Percentiles rank a stretch among this genome's conserved stretches.
phyloP scores from a whole-genome alignment of 371 early-diverging fungal genomes.

The Apophysomyces elegans region DNA sequence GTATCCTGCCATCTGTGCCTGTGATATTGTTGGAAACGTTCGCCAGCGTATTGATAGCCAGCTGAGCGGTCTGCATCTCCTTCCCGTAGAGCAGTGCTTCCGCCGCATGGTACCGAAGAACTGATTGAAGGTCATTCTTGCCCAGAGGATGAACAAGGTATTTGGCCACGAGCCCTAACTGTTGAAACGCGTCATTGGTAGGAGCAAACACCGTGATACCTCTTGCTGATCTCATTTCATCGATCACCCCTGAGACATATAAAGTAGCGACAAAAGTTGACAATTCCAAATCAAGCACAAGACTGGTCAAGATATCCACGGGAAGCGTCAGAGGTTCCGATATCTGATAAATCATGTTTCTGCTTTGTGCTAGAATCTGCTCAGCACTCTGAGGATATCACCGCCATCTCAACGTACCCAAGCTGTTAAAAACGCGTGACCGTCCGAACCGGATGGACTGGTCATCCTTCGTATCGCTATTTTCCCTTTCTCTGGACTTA shows the following conservation, averaged over 20 bases:
- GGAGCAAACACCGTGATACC: slow-evolving; percentile 66
- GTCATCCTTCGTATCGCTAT: not conserved
- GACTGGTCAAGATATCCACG: slow-evolving; percentile 35
- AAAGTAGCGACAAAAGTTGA: slow-evolving; percentile 52
- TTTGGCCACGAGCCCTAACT: slow-evolving; percentile 53
- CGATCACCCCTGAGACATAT: slow-evolving; percentile 38
- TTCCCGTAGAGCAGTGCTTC: slow-evolving; percentile 43
- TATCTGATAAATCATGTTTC: slow-evolving; percentile 41
- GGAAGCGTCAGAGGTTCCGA: slow-evolving; percentile 44
- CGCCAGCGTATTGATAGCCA: slow-evolving; percentile 42
- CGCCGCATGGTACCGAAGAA: slow-evolving; percentile 47
- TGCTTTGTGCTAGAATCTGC: not conserved
- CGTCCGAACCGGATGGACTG: slow-evolving; percentile 38
- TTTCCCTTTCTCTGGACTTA: too few species aligned
- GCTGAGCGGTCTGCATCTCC: slow-evolving; percentile 37
- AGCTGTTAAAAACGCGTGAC: not conserved
- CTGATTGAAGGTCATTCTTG: slow-evolving; percentile 40
- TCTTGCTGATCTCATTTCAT: slow-evolving; percentile 39
- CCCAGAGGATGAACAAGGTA: slow-evolving; percentile 55
- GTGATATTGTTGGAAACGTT: slow-evolving; percentile 11
- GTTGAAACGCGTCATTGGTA: slow-evolving; percentile 52
- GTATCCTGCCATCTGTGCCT: not conserved
- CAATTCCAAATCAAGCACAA: slow-evolving; percentile 41
- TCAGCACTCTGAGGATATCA: not conserved
- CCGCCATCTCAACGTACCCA: not conserved